phyloP scores from a whole-genome alignment of 805 yeast genomes.

The Candida suzukii region DNA sequence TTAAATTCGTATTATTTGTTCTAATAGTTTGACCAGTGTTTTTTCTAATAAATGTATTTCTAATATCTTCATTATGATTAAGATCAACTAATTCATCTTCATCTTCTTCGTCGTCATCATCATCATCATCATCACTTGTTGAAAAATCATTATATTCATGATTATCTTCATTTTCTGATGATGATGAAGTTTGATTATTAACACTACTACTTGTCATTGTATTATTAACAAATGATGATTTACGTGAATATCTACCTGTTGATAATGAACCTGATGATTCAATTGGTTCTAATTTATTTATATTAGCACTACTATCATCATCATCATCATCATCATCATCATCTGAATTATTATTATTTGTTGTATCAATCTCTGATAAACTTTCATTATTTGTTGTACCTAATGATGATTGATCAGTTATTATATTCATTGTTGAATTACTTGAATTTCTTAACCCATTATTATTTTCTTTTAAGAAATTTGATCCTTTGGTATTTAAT shows the following conservation, averaged over 20 bases:
- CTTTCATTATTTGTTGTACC: too few species aligned
- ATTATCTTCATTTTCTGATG: not conserved
- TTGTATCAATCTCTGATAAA: not conserved
- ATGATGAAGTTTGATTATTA: not conserved
- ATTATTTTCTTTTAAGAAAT: not conserved
- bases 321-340: constrained; percentile 1
- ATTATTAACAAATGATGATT: not conserved
- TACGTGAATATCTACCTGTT: constrained; percentile 9
- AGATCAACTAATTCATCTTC: too few species aligned
- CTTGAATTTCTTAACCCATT: not conserved
- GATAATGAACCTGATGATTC: constrained; percentile 19
- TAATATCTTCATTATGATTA: constrained; percentile 1
- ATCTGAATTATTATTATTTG: not conserved
- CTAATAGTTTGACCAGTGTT: not conserved
- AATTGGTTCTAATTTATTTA: not conserved
- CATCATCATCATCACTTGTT: not conserved
- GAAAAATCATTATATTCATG: not conserved
- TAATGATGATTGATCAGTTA: too few species aligned
- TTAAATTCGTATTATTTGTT: too few species aligned
- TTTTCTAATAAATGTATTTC: constrained; percentile 1
- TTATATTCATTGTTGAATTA: constrained; percentile 1
- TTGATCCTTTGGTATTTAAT: not conserved
- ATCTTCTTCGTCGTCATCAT: not conserved
- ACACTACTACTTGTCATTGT: not conserved
- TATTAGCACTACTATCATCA: constrained; percentile 2